Evolutionary conservation across 1,284 basidiomycete genomes (phyloP), one percentile per base, ranked within the genome.

Genomic region (Phenoliferia sp.): DNA sequence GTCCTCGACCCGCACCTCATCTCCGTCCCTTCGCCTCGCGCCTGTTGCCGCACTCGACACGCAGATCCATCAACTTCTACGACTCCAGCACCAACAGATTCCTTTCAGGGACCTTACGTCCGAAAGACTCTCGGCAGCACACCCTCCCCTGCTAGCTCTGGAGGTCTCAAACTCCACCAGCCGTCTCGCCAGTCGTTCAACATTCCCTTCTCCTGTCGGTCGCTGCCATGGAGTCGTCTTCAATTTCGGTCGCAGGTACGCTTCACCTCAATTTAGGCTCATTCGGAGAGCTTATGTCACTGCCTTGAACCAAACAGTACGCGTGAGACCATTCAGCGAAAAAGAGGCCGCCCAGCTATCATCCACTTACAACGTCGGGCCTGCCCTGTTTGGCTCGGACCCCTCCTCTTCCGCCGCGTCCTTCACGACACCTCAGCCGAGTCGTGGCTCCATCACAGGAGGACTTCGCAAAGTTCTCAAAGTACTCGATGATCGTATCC

Each of bases 251-350:
- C 64, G 90, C 89, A 78, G 90, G 90, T 89, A 66, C 64, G 82
- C 75, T 54, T 28, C 52, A 33, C 17, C 26, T 26, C 19, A 62
- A 58, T 44, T 67, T 6, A 22, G 5, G 6, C 48, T 36, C 22
- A 52, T 17, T 32, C 12, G 19, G 1, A 1, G 26, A 7, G 2
- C 35, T 61, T 31, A 34, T 16, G 5, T 5, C 7, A 22, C 17
- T 44, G 26, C 16, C 29, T 22, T 26, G 22, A n/a, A 26, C 39
- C 3, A 34, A 4, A 9, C 63, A 71, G 94, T 97, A 61, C 92
- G 94, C 71, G 90, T 94, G 64, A 87, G 94, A 65, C 94, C 94
- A 60, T 91, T 93, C 67, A 90, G 88, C 33, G 67, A 87, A 61
- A 90, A 87, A 84, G 94, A 97, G 81, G 84, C 87, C 26, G 86